Conservation (phyloP, 768 basidiomycete species). For the Tylopilus felleus region DNA sequence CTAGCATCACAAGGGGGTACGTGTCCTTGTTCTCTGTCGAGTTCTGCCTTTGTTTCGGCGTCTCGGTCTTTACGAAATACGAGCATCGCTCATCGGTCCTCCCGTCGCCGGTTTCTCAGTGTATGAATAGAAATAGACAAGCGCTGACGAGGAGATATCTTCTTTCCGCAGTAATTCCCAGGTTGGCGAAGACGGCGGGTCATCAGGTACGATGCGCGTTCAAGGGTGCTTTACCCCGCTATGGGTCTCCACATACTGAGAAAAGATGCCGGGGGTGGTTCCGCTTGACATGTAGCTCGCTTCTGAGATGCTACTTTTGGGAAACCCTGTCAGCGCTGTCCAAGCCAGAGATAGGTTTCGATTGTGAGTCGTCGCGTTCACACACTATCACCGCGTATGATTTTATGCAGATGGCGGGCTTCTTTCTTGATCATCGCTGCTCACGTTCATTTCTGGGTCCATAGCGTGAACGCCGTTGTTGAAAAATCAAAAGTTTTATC, state of each 20-base stretch:
- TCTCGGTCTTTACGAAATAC: not conserved
- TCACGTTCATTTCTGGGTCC: constrained; percentile 9
- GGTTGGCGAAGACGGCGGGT: constrained; percentile 60
- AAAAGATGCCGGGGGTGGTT: constrained; percentile 3
- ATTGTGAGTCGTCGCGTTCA: constrained; percentile 51
- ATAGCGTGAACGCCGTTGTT: constrained; percentile 71
- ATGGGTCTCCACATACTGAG: constrained; percentile 13
- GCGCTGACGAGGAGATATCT: constrained; percentile 11
- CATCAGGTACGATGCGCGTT: constrained; percentile 57
- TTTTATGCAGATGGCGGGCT: not conserved
- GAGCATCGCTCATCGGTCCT: not conserved
- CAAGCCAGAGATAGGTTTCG: constrained; percentile 70
- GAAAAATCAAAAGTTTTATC: constrained; percentile 49
- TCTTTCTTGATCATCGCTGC: constrained; percentile 14
- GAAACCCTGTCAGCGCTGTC: constrained; percentile 60
- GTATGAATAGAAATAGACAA: constrained; percentile 3
- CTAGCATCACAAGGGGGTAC: no score
- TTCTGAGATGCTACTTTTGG: constrained; percentile 72
- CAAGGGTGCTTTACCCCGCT: constrained; percentile 6
- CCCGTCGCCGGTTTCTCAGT: not conserved
- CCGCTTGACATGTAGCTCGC: constrained; percentile 48
- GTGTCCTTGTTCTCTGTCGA: constrained; percentile 16
- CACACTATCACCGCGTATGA: constrained; percentile 13
- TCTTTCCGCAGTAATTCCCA: constrained; percentile 54
- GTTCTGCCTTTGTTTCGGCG: not conserved